phyloP scores from a whole-genome alignment of 148 eudicot genomes.

The Agrostemma githago region DNA sequence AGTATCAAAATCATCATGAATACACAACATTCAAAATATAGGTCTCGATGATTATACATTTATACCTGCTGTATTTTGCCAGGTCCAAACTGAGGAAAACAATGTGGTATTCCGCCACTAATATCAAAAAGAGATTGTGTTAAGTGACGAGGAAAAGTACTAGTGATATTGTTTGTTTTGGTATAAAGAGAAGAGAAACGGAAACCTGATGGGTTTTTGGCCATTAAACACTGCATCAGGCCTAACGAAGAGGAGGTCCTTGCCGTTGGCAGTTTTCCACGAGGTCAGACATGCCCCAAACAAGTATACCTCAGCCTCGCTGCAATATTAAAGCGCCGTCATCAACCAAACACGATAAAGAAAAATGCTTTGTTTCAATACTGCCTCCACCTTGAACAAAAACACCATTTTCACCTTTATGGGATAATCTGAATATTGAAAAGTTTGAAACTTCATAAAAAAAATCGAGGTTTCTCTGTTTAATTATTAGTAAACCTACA shows the following conservation, averaged over 20 bases:
- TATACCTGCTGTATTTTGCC: constrained; percentile 93
- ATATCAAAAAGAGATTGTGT: constrained; percentile 23
- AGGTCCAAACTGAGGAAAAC: constrained; percentile 98
- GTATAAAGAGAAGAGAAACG: not conserved
- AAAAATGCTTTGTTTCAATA: too few species aligned
- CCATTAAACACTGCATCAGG: constrained; percentile 98
- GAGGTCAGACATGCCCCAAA: constrained; percentile 95
- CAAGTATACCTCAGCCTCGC: constrained; percentile 91
- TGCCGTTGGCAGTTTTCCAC: constrained; percentile 75
- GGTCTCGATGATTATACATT: constrained; percentile 40
- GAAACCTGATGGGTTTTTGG: constrained; percentile 97
- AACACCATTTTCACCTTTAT: not conserved
- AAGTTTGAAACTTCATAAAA: too few species aligned
- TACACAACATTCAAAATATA: not conserved
- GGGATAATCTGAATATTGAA: too few species aligned
- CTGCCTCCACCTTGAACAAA: too few species aligned
- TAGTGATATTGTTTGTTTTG: not conserved
- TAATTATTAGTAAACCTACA: too few species aligned
- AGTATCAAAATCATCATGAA: not conserved
- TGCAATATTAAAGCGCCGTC: constrained; percentile 29
- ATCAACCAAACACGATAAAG: constrained; percentile 2
- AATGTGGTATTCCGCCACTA: constrained; percentile 97
- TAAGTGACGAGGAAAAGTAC: constrained; percentile 6
- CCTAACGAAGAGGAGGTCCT: constrained; percentile 85
- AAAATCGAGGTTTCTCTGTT: too few species aligned